Evolutionary conservation across 768 basidiomycete species (phyloP).

Genomic region (Strobilomyces echinocephalus): DNA sequence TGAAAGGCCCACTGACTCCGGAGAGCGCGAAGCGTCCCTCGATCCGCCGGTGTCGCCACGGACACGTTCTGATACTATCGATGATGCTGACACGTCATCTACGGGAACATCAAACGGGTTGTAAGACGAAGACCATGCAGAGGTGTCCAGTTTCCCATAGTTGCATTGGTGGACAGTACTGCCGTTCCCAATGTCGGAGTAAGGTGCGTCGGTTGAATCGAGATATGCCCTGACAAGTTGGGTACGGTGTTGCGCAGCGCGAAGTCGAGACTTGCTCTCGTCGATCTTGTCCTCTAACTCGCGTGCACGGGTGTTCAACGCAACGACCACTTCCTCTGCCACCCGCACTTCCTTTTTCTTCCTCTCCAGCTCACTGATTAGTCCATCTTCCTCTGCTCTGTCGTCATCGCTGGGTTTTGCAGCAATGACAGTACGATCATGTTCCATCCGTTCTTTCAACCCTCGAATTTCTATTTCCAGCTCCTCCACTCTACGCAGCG

Average conservation of each 20-base stretch:
- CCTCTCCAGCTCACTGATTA: slow-evolving; percentile 43
- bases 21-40: slow-evolving; percentile 17
- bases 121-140: slow-evolving; percentile 26
- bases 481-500: slow-evolving; percentile 50
- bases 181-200: slow-evolving; percentile 4
- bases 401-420: slow-evolving; percentile 43
- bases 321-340: slow-evolving; percentile 61
- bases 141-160: slow-evolving; percentile 14
- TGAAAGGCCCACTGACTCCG: slow-evolving; percentile 28
- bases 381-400: slow-evolving; percentile 41
- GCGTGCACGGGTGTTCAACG: slow-evolving; percentile 59
- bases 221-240: slow-evolving; percentile 40
- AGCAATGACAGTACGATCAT: slow-evolving; percentile 51
- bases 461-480: slow-evolving; percentile 58
- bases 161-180: slow-evolving; percentile 3
- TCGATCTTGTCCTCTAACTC: slow-evolving; percentile 71
- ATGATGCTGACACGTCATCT: slow-evolving; percentile 18
- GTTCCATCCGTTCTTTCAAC: slow-evolving; percentile 49
- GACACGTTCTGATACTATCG: slow-evolving; percentile 9
- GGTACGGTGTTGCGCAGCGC: slow-evolving; percentile 52
- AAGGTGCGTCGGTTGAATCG: slow-evolving; percentile 15
- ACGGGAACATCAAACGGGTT: slow-evolving; percentile 28
- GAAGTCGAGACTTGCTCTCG: slow-evolving; percentile 57
- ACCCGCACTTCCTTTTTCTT: slow-evolving; percentile 53
- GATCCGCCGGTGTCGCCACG: slow-evolving; percentile 12